These are phyloP conservation scores for Quercus berberidifolia DNA, from an alignment of 306 rosid genomes.

Conservation along the genomic window DNA sequence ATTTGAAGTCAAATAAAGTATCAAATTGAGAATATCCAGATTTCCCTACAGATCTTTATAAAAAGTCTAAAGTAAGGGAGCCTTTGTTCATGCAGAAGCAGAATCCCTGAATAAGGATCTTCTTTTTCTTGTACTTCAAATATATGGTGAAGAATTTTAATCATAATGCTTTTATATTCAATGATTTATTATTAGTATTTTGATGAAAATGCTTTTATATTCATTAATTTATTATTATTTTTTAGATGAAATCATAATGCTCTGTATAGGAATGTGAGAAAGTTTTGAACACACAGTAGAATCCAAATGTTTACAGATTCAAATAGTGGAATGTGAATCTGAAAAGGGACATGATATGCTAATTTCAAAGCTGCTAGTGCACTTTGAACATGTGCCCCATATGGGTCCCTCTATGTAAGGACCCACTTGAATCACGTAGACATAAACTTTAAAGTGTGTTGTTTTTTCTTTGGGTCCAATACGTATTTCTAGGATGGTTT, in stretches of 20 bases:
- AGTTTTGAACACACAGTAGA: background rate
- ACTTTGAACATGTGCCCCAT: background rate
- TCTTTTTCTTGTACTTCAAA: slow-evolving; percentile 15
- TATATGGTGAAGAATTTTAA: slow-evolving; percentile 4
- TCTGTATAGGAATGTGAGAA: slow-evolving; percentile 34
- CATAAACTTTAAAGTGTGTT: too few species aligned
- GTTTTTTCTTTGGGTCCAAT: background rate
- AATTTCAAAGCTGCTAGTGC: background rate
- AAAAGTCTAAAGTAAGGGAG: slow-evolving; percentile 16
- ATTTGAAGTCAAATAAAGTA: background rate
- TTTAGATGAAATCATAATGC: slow-evolving; percentile 16
- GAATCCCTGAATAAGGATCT: slow-evolving; percentile 18
- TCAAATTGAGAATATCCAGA: slow-evolving; percentile 25
- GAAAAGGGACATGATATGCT: background rate
- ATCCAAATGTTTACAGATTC: background rate
- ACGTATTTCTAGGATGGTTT: background rate
- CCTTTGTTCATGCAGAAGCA: slow-evolving; percentile 12
- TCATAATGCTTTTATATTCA: slow-evolving; percentile 9
- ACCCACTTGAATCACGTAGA: background rate
- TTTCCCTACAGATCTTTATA: slow-evolving; percentile 10
- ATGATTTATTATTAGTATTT: too few species aligned
- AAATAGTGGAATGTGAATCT: background rate
- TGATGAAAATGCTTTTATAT: too few species aligned
- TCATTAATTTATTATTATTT: too few species aligned
- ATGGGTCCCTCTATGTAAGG: background rate